These are phyloP conservation scores for Creolimax fragrantissima DNA, from an alignment of 78 protist genomes.

Conservation along the genomic window DNA sequence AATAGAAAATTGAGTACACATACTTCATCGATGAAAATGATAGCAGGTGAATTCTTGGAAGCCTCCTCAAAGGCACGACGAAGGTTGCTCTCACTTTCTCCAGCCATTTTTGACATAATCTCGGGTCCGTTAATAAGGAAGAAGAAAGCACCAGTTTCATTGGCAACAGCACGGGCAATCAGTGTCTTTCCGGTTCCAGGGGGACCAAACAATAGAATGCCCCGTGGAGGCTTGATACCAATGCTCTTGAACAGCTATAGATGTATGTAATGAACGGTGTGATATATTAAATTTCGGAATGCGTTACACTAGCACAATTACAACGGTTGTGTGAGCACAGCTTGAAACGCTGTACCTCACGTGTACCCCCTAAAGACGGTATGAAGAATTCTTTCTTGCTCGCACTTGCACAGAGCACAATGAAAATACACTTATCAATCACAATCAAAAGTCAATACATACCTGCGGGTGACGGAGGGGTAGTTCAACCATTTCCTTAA, in stretches of 20 bases:
- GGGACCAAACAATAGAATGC: conserved; percentile 97
- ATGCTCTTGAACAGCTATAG: conserved; percentile 12
- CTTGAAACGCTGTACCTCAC: too few species aligned
- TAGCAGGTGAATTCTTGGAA: conserved; percentile 98
- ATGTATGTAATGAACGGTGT: too few species aligned
- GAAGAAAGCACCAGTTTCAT: conserved; percentile 99
- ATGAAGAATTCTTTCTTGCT: too few species aligned
- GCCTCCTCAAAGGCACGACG: conserved; percentile 99
- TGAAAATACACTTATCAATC: too few species aligned
- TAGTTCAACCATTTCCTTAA: conserved; percentile 98
- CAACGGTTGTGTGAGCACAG: too few species aligned
- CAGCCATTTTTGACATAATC: conserved; percentile 99
- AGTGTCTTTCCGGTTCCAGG: conserved; percentile 99
- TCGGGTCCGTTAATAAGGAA: conserved; percentile 98
- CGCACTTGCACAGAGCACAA: too few species aligned
- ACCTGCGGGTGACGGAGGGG: conserved; percentile 98
- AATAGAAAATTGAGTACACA: too few species aligned
- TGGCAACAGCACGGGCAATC: conserved; percentile 99
- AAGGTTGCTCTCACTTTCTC: conserved; percentile 97
- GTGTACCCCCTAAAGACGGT: too few species aligned
- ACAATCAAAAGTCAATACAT: too few species aligned
- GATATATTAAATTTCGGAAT: too few species aligned
- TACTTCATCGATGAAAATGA: conserved; percentile 99
- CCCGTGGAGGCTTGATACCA: conserved; percentile 34
- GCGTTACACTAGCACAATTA: too few species aligned